phyloP scores from a whole-genome alignment of 2,329 filamentous ascomycete genomes.

The Xenoacremonium recifei region DNA sequence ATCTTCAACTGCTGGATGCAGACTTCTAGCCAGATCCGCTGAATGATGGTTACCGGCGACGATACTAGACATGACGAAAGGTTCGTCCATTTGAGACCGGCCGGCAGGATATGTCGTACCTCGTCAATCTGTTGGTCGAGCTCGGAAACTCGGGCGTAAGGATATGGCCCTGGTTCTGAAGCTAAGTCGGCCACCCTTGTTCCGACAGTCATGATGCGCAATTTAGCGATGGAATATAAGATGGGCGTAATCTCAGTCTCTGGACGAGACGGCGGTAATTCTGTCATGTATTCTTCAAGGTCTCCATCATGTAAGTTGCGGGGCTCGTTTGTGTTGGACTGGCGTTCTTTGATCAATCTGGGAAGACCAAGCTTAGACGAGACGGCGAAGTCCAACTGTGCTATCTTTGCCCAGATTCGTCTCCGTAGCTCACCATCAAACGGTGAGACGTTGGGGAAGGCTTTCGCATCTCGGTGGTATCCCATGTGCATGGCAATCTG shows the following conservation, averaged over 20 bases:
- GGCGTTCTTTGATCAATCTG: constrained; percentile 37
- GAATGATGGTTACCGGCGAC: constrained; percentile 37
- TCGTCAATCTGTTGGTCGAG: constrained; percentile 35
- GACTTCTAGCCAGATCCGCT: constrained; percentile 39
- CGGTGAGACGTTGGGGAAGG: constrained; percentile 37
- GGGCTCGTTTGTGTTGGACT: constrained; percentile 41
- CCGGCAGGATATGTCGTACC: constrained; percentile 28
- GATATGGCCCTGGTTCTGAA: constrained; percentile 4
- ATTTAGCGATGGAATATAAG: constrained; percentile 24
- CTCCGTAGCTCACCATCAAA: constrained; percentile 46
- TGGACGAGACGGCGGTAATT: constrained; percentile 34
- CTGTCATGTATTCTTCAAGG: constrained; percentile 31
- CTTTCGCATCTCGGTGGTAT: constrained; percentile 43
- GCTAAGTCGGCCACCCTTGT: constrained; percentile 18
- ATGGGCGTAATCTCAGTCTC: constrained; percentile 27
- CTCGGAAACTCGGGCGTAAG: constrained; percentile 28
- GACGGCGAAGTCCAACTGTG: constrained; percentile 40
- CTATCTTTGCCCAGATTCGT: constrained; percentile 39
- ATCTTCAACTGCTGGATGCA: constrained; percentile 42
- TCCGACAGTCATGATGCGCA: constrained; percentile 22
- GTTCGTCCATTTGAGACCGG: constrained; percentile 32
- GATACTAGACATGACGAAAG: constrained; percentile 38
- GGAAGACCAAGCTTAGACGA: constrained; percentile 47
- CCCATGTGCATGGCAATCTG: constrained; percentile 38
- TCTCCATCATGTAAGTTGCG: constrained; percentile 44